Evolutionary conservation across 1,139 yeast species (phyloP), one percentile per base, ranked within the genome.

Genomic region (Arxiozyma heterogenica): DNA sequence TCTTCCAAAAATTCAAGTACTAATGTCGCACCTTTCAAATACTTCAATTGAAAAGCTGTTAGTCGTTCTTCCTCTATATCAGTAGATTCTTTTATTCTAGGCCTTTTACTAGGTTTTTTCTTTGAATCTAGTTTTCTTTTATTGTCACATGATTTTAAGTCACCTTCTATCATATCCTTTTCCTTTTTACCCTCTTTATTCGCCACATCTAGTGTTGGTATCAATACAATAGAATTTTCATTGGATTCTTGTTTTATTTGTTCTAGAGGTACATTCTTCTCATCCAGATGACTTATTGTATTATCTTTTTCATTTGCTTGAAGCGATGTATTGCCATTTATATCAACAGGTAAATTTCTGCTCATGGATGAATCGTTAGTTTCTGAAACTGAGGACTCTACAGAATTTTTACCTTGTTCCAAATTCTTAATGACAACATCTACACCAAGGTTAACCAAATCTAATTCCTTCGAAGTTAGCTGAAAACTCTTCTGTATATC

Each of bases 1-100:
- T 84, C 84, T 62, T 93, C 98, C 44, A 78, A 78, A 70, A 83
- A 91, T 68, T 93, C 98, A 69, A 93, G 84, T 17, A 90, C 82
- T 49, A 93, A 69, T 51, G 88, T 86, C 0, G 95, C 90, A 63
- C 82, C 80, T 45, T 78, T 70, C 44, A 80, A 72, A 63, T 86
- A 86, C 64, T 81, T 77, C 60, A 84, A 91, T 64, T 86, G 95
- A 61, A 86, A 85, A 0, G 90, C 84, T 0, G 93, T 85, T 53
- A 85, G 69, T 49, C 64, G 70, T 64, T 64, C 63, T 18, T 66
- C 64, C 61, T 80, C 81, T 51, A 76, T 81, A 25, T 65, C 67
- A 18, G 56, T 58, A 47, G 61, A 18, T 17, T 42, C 46, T 22
- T 30, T 44, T 4, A 42, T 20, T 27, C 64, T 52, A 56, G 60